A percentile compares a stretch with the other conserved stretches of the same genome.
Conservation (phyloP, 495 filamentous ascomycete species). For the Sphaerosporella brunnea region DNA sequence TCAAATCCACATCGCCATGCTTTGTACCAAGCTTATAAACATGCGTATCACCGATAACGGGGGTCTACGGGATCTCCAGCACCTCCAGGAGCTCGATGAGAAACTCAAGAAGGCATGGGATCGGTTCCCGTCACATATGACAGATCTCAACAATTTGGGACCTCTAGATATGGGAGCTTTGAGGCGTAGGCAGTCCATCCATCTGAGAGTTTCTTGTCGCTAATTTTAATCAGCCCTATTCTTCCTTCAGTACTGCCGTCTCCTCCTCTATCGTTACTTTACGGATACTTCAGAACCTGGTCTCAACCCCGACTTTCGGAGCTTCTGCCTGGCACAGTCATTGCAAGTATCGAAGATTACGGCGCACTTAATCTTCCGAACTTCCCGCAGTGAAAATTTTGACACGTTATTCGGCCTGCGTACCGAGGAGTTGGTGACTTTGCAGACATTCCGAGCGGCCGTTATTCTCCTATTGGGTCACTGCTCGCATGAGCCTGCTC, state of each 20-base stretch:
- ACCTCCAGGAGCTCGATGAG: conserved; percentile 18
- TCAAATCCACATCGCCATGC: conserved; percentile 18
- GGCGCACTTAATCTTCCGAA: conserved; percentile 22
- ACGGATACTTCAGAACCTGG: conserved; percentile 16
- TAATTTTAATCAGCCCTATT: conserved; percentile 19
- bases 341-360: conserved; percentile 25
- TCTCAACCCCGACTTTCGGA: conserved; percentile 13
- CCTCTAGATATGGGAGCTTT: conserved; percentile 20
- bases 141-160: conserved; percentile 16
- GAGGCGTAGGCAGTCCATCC: conserved; percentile 13
- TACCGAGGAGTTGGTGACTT: conserved; percentile 20
- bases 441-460: conserved; percentile 24
- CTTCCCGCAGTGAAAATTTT: conserved; percentile 12
- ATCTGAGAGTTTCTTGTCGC: not conserved
- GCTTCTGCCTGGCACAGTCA: conserved; percentile 23
- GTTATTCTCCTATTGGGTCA: conserved; percentile 21
- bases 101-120: conserved; percentile 25
- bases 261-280: conserved; percentile 25
- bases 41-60: conserved; percentile 16
- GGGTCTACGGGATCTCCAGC: conserved; percentile 16
- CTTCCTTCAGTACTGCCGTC: conserved; percentile 22
- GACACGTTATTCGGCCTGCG: conserved; percentile 19
- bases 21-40: conserved; percentile 12
- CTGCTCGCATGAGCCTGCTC: conserved; percentile 11
- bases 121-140: conserved; percentile 20